Base-by-base conservation (phyloP, 495 filamentous ascomycete species). In the Neurospora hispaniola region DNA sequence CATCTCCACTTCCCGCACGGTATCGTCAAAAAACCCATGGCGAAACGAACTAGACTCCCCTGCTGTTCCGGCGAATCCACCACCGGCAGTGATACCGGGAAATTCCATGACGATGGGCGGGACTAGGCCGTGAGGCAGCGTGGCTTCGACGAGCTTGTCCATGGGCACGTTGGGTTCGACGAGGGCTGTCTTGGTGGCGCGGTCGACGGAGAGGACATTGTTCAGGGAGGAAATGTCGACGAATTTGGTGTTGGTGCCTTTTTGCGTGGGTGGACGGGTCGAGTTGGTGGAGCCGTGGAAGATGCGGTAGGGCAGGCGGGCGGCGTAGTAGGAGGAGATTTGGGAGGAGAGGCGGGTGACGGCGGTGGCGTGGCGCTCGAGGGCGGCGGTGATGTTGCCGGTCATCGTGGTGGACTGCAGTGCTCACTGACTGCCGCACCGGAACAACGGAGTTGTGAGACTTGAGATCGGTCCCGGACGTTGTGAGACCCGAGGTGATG, bases 251-350 rank as follows among this genome's bases (percentile, higher is more conserved):
- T 73, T 66, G 4, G 35, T 38, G 27, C 69, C 69, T 6, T 80
- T 72, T 18, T 82, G 84, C 8, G 91, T 85, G 81, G 78, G 6
- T 83, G 85, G 1, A 91, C 89, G 20, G 91, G 94, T 79, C 85
- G 90, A 81, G 94, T 94, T 41, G 92, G 94, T 18, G 87, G 71
- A 89, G 73, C 92, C 92, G 84, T 94, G 92, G 80, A 83, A 88
- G 81, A 95, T 93, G 71, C 92, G 89, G 81, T 92, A 95, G 18
- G 88, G 85, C 0, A 10, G 6, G 14, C 73, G 59, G 35, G 69
- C 8, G 16, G 69, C 38, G n/a, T 48, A 27, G 16, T 71, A 73
- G n/a, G 69, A 44, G 20, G 48, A 69, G 35, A 73, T 38, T 23
- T 69, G 72, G 2, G 20, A 10, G 16, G 72, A 40, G 31, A 73